Base-by-base conservation (phyloP, 129 eudicot species). In the Escallonia rubra region DNA sequence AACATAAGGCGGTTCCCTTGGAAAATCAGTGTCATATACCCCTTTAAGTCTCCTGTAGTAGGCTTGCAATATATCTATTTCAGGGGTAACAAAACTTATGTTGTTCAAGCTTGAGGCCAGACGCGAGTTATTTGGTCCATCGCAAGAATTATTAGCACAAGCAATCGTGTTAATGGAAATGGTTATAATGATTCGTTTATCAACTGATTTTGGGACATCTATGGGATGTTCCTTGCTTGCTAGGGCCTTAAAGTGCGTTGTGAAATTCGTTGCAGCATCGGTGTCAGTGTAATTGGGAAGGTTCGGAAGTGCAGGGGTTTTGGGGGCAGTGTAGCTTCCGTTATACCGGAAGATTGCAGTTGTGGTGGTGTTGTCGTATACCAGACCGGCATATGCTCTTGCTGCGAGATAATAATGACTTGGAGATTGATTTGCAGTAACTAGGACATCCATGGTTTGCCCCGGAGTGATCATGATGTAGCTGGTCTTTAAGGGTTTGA, bases 51-150 rank as follows among this genome's bases (percentile, higher is more conserved):
- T 69, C 7, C 83, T 43, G 44, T 79, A 85, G 61, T 89, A 89
- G 3, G 96, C 96, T 66, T 78, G 59, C 5, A 85, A 71, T 59
- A 89, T 70, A 58, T 89, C 90, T 12, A 80, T 70, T 0, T 62
- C 12, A 8, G 89, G 96, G 15, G 10, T 13, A 16, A 55, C 68
- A 45, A 89, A 89, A 73, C 85, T 85, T 3, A 80, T 76, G 63
- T 89, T 89, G 79, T 76, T 89, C 60, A 82, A 10, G 47, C 87
- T 82, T 7, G 83, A 75, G 0, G 80, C 46, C 16, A 82, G 64
- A 15, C 82, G 55, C 9, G 14, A 61, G 3, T 73, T 76, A 46
- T 61, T 39, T 10, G 86, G 82, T 14, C 82, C 81, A 4, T 15
- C 43, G 52, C 86, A 81, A 3, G 71, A 14, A 7, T 41, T 76